Evolutionary conservation across 2,329 filamentous ascomycete genomes (phyloP).

Genomic region (Alternaria atra): DNA sequence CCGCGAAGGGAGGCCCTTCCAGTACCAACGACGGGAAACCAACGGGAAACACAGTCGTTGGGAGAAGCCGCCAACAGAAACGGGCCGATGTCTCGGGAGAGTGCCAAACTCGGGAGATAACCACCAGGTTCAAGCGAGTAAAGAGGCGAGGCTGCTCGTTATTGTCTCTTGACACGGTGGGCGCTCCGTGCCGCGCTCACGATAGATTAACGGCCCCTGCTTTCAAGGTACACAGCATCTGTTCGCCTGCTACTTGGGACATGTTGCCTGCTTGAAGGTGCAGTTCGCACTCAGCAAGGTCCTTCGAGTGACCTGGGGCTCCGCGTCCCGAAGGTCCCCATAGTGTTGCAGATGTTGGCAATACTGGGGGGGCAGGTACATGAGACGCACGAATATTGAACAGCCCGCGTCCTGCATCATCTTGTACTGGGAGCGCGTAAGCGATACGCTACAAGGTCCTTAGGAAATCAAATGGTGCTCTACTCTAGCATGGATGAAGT

Average conservation of each 20-base stretch:
- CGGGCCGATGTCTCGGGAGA: constrained; percentile 27
- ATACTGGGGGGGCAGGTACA: constrained; percentile 26
- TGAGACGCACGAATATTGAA: constrained; percentile 15
- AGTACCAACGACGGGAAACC: constrained; percentile 3
- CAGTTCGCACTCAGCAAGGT: constrained; percentile 22
- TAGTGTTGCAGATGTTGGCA: constrained; percentile 29
- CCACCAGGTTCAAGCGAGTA: constrained; percentile 24
- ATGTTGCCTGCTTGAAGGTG: constrained; percentile 17
- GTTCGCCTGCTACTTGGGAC: constrained; percentile 17
- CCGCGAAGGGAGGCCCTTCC: constrained; percentile 20
- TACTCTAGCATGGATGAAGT: constrained; percentile 6
- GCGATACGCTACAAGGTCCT: constrained; percentile 15
- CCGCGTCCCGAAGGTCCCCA: constrained; percentile 32
- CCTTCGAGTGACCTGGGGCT: constrained; percentile 12
- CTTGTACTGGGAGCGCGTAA: constrained; percentile 26
- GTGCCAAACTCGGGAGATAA: constrained; percentile 28
- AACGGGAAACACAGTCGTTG: constrained; percentile 9
- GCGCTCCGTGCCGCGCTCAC: constrained; percentile 32
- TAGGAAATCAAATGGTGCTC: constrained; percentile 8
- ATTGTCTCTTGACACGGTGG: constrained; percentile 4
- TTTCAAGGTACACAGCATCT: constrained; percentile 32
- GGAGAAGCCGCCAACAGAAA: constrained; percentile 7
- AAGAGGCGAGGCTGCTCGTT: constrained; percentile 20
- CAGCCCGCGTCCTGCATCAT: constrained; percentile 31
- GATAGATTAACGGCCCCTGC: constrained; percentile 31